Percentiles rank a stretch among this genome's conserved stretches.
Evolutionary conservation across 257 asterid species (phyloP).

Genomic region (Perilla frutescens): DNA sequence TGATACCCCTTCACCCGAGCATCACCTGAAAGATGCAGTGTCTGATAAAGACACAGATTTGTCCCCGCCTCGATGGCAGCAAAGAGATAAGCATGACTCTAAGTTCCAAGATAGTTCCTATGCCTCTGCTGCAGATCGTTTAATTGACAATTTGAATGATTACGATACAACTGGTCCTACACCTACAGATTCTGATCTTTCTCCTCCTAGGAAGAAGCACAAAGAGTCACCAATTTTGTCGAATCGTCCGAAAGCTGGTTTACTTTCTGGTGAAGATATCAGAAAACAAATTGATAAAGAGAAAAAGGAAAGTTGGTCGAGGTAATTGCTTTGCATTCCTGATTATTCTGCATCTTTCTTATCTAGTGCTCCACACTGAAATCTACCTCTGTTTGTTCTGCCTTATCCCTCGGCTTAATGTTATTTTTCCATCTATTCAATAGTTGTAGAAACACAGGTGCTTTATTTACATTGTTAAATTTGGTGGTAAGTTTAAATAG

Average conservation of each 20-base stretch:
- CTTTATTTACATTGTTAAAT: neutral
- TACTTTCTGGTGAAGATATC: constrained; percentile 74
- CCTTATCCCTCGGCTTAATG: constrained; percentile 13
- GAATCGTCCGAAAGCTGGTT: constrained; percentile 69
- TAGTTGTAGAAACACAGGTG: neutral
- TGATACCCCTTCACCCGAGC: constrained; percentile 61
- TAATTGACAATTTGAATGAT: constrained; percentile 31
- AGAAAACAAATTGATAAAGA: constrained; percentile 70
- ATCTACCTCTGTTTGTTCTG: constrained; percentile 6
- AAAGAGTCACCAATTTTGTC: constrained; percentile 45
- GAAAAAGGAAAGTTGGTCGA: constrained; percentile 66
- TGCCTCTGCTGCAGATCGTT: constrained; percentile 47
- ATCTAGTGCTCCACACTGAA: neutral
- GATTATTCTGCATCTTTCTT: neutral
- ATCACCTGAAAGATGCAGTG: constrained; percentile 32
- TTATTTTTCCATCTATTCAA: constrained; percentile 6
- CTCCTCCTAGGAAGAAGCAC: constrained; percentile 75
- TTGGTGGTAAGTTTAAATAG: constrained; percentile 18
- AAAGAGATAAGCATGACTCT: constrained; percentile 40
- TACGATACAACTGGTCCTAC: constrained; percentile 27
- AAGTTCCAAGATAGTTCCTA: constrained; percentile 34
- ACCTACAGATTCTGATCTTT: constrained; percentile 58
- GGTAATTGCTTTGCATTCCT: constrained; percentile 50
- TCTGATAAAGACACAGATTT: constrained; percentile 42
- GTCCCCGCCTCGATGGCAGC: constrained; percentile 64